phyloP scores from a whole-genome alignment of 2,329 filamentous ascomycete genomes.

The Colletotrichum liaoningense region DNA sequence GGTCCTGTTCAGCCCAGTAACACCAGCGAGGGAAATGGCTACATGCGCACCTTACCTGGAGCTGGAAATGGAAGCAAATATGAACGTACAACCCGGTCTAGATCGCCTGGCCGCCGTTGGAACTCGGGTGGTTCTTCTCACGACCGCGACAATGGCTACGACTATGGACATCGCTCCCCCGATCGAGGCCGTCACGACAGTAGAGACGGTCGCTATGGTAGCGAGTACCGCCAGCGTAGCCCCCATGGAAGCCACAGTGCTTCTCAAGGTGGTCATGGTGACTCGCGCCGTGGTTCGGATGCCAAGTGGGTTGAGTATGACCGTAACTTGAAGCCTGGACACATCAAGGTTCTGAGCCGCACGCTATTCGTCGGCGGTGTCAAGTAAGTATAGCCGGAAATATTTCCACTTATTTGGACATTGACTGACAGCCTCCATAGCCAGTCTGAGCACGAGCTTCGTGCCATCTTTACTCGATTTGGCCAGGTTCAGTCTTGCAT shows the following conservation, averaged over 20 bases:
- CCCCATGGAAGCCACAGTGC: constrained; percentile 73
- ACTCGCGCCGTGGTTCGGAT: constrained; percentile 55
- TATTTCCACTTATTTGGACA: constrained; percentile 6
- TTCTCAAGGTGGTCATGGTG: constrained; percentile 58
- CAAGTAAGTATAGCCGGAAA: constrained; percentile 68
- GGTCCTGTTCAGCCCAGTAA: constrained; percentile 50
- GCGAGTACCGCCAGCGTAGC: constrained; percentile 89
- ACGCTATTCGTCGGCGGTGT: constrained; percentile 98
- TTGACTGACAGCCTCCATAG: constrained; percentile 54
- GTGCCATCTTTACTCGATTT: constrained; percentile 82
- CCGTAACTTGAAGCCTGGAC: constrained; percentile 75
- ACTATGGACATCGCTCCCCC: constrained; percentile 78
- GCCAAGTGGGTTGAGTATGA: constrained; percentile 86
- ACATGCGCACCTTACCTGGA: constrained; percentile 56
- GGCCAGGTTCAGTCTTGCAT: constrained; percentile 97
- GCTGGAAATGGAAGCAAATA: constrained; percentile 72
- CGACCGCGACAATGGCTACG: constrained; percentile 74
- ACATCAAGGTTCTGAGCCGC: constrained; percentile 93
- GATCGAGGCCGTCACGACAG: constrained; percentile 69
- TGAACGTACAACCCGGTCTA: constrained; percentile 77
- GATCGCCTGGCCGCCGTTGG: constrained; percentile 82
- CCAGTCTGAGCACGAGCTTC: constrained; percentile 83
- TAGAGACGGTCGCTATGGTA: constrained; percentile 63
- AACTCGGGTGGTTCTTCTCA: constrained; percentile 74
- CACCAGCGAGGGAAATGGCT: constrained; percentile 66